Evolutionary conservation across 2,329 filamentous ascomycete species (phyloP), one percentile per base, ranked within the genome.

Genomic region (Fusarium circinatum): DNA sequence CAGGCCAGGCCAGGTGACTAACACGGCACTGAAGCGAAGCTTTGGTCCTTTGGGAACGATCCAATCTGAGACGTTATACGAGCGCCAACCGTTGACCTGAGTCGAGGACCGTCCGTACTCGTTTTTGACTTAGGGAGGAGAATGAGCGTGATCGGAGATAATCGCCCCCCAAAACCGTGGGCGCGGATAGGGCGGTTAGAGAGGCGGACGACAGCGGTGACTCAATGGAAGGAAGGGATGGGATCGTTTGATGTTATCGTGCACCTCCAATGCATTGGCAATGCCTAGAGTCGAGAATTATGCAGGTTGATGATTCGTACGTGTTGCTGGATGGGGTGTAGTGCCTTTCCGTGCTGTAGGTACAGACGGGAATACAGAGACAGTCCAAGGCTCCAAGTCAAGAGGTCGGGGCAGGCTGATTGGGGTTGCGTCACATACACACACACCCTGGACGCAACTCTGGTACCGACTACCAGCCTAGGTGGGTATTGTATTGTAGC

Each of bases 1-100:
- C 30, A 54, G 49, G 18, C 49, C 32, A 68, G 63, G 66, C 65
- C 68, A 76, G 76, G 78, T 79, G 78, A 79, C 78, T 79, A 79
- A 77, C 75, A 77, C 68, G 69, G 56, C 42, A 65, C 52, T 54
- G 20, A 34, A 52, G 51, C 34, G 62, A 49, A 69, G 63, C 74
- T 77, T 57, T 68, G 30, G 54, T 59, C 62, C 74, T 76, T 57
- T 68, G 36, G 54, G 12, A 57, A 57, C 39, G 45, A 65, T 66
- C 61, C 52, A 55, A 71, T 73, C 61, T 68, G 28, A 68, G 62
- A 62, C 66, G 74, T 67, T 75, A 76, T 74, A 76, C 65, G 64
- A 71, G 63, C 51, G 73, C 64, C 61, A 66, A 42, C 75, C 60
- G 71, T 77, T 76, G 63, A 41, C 73, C 48, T 75, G 67, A 76